Evolutionary conservation across 2,329 filamentous ascomycete genomes (phyloP).

Genomic region (Escovopsis sp.): DNA sequence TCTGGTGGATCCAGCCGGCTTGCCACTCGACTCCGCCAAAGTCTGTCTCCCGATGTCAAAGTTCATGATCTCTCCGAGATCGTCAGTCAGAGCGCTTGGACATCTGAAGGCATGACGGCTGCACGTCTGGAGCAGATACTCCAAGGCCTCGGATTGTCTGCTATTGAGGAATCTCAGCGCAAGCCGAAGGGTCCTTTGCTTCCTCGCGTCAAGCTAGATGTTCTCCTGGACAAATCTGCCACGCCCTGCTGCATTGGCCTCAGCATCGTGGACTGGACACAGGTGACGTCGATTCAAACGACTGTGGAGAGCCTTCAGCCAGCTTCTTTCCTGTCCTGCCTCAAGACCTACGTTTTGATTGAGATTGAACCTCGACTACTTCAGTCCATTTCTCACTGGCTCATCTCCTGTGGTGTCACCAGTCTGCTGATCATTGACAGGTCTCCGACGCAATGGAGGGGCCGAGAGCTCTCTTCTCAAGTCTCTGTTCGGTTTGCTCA

Average conservation of each 20-base stretch:
- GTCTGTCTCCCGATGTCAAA: background rate
- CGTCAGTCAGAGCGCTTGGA: background rate
- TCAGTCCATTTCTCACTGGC: background rate
- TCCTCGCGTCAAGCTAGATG: background rate
- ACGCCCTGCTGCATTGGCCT: background rate
- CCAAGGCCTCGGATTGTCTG: background rate
- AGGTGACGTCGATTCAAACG: background rate
- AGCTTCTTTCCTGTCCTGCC: background rate
- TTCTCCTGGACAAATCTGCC: background rate
- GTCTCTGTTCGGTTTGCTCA: background rate
- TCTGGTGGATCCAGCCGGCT: background rate
- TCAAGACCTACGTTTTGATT: background rate
- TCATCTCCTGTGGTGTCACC: background rate
- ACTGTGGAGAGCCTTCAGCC: background rate
- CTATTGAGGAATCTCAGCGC: background rate
- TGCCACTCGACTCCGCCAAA: background rate
- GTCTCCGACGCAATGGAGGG: background rate
- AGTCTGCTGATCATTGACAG: background rate
- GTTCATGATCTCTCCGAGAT: background rate
- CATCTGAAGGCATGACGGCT: background rate
- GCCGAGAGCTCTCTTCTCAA: background rate
- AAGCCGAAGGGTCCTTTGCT: background rate
- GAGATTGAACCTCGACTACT: background rate
- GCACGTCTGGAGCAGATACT: background rate
- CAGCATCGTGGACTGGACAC: background rate